phyloP scores from a whole-genome alignment of 2,329 filamentous ascomycete genomes.

The Diaporthe ampelina region DNA sequence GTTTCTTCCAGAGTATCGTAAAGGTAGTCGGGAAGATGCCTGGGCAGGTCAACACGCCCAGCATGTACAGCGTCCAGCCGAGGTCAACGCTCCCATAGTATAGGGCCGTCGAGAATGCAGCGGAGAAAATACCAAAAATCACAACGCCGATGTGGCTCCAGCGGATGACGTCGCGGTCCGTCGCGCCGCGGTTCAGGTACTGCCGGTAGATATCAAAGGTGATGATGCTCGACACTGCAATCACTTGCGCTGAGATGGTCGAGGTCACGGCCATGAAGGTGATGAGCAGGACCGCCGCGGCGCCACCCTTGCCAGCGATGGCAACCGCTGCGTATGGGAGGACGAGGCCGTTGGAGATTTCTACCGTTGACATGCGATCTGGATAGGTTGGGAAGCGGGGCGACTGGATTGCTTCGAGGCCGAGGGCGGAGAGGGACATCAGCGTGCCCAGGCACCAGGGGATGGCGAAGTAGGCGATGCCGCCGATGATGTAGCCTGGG shows the following conservation, averaged over 20 bases:
- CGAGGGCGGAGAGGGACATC: conserved; percentile 63
- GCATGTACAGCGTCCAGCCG: conserved; percentile 68
- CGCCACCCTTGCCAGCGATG: conserved; percentile 78
- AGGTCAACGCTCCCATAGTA: conserved; percentile 68
- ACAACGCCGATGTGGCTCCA: conserved; percentile 67
- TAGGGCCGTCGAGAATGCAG: conserved; percentile 65
- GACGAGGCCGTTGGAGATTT: conserved; percentile 78
- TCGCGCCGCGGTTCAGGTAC: conserved; percentile 61
- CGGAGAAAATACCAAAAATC: conserved; percentile 64
- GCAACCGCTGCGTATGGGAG: conserved; percentile 79
- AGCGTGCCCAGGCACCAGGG: conserved; percentile 67
- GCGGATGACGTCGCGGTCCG: conserved; percentile 63
- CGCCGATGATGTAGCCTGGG: conserved; percentile 65
- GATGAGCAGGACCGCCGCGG: conserved; percentile 75
- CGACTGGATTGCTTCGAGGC: conserved; percentile 59
- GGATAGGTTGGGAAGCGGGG: conserved; percentile 66
- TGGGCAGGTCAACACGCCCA: conserved; percentile 66
- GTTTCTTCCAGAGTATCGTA: conserved; percentile 65
- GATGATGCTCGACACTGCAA: conserved; percentile 67
- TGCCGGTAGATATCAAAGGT: conserved; percentile 67
- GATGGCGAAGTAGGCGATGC: conserved; percentile 67
- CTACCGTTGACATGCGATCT: conserved; percentile 58
- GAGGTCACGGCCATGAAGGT: conserved; percentile 84
- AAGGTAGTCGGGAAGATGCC: conserved; percentile 68
- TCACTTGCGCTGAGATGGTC: conserved; percentile 65